A percentile compares a stretch with the other conserved stretches of the same genome.
Evolutionary conservation across 345 rosid genomes (phyloP).

Genomic region (Aurinia saxatilis): DNA sequence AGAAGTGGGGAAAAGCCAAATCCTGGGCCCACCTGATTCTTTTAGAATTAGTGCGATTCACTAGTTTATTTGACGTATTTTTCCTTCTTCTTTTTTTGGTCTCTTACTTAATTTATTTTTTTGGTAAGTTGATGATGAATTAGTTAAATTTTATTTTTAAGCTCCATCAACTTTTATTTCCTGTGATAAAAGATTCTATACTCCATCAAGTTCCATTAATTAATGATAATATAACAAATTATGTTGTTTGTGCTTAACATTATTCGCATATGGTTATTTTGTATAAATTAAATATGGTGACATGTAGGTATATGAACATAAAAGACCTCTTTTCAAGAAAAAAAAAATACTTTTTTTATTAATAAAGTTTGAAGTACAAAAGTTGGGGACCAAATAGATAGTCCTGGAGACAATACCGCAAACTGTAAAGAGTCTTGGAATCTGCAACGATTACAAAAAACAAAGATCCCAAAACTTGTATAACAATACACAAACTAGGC

Average conservation of each 20-base stretch:
- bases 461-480: too few species aligned
- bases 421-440: too few species aligned
- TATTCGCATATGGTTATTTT: not conserved
- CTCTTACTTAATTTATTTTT: not conserved
- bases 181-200: too few species aligned
- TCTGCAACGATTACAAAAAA: too few species aligned
- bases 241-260: not conserved
- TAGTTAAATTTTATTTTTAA: not conserved
- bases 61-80: not conserved
- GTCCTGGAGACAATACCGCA: too few species aligned
- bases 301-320: not conserved
- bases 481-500: too few species aligned
- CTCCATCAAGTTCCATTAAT: conserved; percentile 1
- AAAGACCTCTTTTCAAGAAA: too few species aligned
- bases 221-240: not conserved
- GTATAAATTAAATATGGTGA: not conserved
- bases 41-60: conserved; percentile 23
- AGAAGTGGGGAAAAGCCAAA: conserved; percentile 27
- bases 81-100: not conserved
- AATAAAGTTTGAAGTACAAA: too few species aligned
- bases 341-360: too few species aligned
- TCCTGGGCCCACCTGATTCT: conserved; percentile 3
- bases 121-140: conserved; percentile 2
- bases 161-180: not conserved
- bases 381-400: too few species aligned